Percentiles rank a stretch among this genome's conserved stretches.
phyloP scores from a whole-genome alignment of 129 eudicot genomes.

The Artemisia argyi region DNA sequence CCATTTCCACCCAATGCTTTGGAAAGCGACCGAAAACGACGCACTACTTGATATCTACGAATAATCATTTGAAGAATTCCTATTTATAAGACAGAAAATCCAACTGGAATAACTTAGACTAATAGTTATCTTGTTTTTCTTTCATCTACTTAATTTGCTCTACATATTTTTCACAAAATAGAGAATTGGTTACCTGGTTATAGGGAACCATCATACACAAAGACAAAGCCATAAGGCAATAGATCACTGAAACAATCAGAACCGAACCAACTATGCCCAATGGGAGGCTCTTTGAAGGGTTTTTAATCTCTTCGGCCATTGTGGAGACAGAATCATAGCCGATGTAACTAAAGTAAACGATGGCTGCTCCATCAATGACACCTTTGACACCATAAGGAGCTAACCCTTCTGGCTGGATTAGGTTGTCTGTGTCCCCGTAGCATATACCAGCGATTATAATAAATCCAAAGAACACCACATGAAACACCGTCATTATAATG shows the following conservation, averaged over 20 bases:
- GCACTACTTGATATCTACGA: conserved; percentile 59
- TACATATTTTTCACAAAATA: conserved; percentile 1
- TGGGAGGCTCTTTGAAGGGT: conserved; percentile 65
- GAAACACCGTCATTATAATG: conserved; percentile 68
- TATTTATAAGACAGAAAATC: conserved; percentile 41
- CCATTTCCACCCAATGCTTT: conserved; percentile 68
- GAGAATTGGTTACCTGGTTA: conserved; percentile 40
- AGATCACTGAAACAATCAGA: conserved; percentile 52
- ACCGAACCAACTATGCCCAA: conserved; percentile 68
- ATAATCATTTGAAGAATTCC: conserved; percentile 45
- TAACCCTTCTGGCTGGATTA: conserved; percentile 59
- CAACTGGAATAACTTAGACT: conserved; percentile 36
- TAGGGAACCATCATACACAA: conserved; percentile 69
- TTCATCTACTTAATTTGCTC: background rate
- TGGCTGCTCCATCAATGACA: conserved; percentile 70
- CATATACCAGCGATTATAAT: conserved; percentile 64
- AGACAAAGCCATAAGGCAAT: conserved; percentile 69
- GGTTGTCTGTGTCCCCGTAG: conserved; percentile 55
- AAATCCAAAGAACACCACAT: conserved; percentile 65
- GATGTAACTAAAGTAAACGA: conserved; percentile 77
- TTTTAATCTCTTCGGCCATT: conserved; percentile 76
- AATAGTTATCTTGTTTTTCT: conserved; percentile 19
- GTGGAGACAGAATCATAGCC: conserved; percentile 86
- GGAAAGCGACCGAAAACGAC: conserved; percentile 65
- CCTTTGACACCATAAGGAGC: conserved; percentile 70